Percentiles rank a stretch among this genome's conserved stretches.
Conservation (phyloP, 2,329 filamentous ascomycete genomes). For the Fonsecaea pedrosoi region DNA sequence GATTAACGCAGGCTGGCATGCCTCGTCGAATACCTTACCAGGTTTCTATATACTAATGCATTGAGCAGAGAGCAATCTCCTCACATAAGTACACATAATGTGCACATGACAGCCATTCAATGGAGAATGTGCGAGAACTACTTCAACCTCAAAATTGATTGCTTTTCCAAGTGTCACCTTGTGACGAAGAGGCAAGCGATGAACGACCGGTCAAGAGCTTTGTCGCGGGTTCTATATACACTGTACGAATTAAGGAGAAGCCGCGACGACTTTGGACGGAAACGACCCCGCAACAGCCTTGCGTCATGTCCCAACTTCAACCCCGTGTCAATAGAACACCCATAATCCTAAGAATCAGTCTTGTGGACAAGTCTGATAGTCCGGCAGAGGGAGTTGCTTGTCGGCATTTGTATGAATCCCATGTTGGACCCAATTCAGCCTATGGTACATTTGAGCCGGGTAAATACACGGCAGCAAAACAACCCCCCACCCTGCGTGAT, state of each 20-base stretch:
- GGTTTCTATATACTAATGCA: constrained; percentile 18
- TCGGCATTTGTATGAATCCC: constrained; percentile 11
- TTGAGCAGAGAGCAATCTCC: constrained; percentile 10
- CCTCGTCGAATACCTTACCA: constrained; percentile 16
- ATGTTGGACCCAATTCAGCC: constrained; percentile 19
- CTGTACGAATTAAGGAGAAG: background rate
- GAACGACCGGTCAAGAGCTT: too few relatives aligned
- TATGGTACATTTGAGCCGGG: constrained; percentile 15
- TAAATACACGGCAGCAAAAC: constrained; percentile 2
- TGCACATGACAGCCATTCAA: background rate
- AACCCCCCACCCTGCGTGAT: constrained; percentile 6
- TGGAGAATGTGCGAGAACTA: background rate
- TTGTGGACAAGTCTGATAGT: background rate
- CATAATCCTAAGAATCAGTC: background rate
- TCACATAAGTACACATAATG: constrained; percentile 3
- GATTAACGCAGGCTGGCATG: constrained; percentile 23
- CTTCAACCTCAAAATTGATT: background rate
- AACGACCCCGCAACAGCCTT: constrained; percentile 11
- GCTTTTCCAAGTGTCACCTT: background rate
- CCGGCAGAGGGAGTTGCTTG: background rate
- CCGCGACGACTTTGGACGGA: background rate
- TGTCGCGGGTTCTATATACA: too few relatives aligned
- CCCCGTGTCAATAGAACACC: background rate
- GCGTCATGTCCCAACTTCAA: background rate
- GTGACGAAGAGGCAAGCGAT: too few relatives aligned